Base-by-base conservation (phyloP, 2,329 filamentous ascomycete species). In the Gyromitra esculenta region DNA sequence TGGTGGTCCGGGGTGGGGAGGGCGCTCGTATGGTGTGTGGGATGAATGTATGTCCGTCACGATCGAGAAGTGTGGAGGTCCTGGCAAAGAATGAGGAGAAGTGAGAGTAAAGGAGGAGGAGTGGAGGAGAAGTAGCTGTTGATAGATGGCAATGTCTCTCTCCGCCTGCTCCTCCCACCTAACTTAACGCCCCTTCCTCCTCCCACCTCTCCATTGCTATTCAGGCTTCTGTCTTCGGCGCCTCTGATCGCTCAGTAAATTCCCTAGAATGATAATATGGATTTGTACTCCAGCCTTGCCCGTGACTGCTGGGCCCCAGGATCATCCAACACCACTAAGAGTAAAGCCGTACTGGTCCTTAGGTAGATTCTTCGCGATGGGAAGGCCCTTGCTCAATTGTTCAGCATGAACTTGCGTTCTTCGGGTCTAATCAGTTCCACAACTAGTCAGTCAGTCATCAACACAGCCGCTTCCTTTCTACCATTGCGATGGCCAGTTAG, bases 221-320 rank as follows among this genome's bases (percentile, higher is more conserved):
- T 70, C 72, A 71, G 67, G 67, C 67, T 71, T 70, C 67, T 70
- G 56, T 56, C 54, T 59, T 52, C 57, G 50, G 43, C 66, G 13
- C 56, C 67, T 60, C n/a, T 64, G 50, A 71, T 71, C 72, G 59
- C 64, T 75, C 50, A 59, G 41, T 50, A 65, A 75, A 75, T 75
- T 75, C 59, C 72, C 71, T 68, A 67, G 45, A 56, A 37, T 50
- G 59, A 59, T 18, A 52, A 41, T 52, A 65, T 52, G 41, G 35
- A 69, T 74, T 69, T 52, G 64, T 25, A 74, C 70, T 73, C 70
- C 70, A 73, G 62, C 60, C 60, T 50, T 48, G 60, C 70, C 56
- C 64, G 57, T 68, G 72, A 70, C 72, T 75, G 50, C 65, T 75
- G 41, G 68, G 66, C 50, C 50, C 72, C 70, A 52, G 45, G 70